phyloP scores from a whole-genome alignment of 108 stramenopile species.

The Pseudonitzschia multiseries region DNA sequence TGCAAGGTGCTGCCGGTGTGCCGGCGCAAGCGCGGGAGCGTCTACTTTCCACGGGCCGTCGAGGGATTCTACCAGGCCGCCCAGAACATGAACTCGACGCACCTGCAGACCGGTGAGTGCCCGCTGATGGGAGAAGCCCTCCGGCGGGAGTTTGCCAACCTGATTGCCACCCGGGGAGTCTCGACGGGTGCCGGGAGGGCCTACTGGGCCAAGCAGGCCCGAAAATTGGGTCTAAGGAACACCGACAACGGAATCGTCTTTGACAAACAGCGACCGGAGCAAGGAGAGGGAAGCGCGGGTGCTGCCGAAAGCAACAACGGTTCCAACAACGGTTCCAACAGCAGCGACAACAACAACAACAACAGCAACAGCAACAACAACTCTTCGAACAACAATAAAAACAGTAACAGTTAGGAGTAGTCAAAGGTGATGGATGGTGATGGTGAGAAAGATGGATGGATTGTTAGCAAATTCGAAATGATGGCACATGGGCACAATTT shows the following conservation, averaged over 20 bases:
- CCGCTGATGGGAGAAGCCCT: constrained; percentile 56
- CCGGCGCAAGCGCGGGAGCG: constrained; percentile 65
- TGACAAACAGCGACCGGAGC: background rate
- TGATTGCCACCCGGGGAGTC: constrained; percentile 51
- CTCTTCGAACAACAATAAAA: too few relatives aligned
- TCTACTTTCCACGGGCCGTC: constrained; percentile 72
- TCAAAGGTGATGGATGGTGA: too few relatives aligned
- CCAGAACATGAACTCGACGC: constrained; percentile 82
- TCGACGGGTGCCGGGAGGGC: constrained; percentile 59
- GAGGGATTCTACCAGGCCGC: constrained; percentile 82
- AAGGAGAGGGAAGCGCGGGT: constrained; percentile 10
- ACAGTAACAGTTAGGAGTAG: too few relatives aligned
- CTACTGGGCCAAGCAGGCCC: constrained; percentile 73
- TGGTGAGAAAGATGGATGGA: too few relatives aligned
- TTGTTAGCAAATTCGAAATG: too few relatives aligned
- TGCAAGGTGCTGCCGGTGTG: constrained; percentile 60
- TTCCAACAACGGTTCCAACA: background rate
- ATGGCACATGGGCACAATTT: too few relatives aligned
- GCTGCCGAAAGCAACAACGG: constrained; percentile 1
- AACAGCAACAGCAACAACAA: constrained; percentile 58
- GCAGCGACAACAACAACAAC: constrained; percentile 11
- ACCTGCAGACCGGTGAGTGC: constrained; percentile 66
- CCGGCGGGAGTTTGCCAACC: constrained; percentile 46
- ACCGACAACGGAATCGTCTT: constrained; percentile 56
- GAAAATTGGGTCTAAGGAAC: constrained; percentile 67